Percentiles rank a stretch among this genome's conserved stretches.
phyloP scores from a whole-genome alignment of 1,284 basidiomycete species.

The Naganishia liquefaciens region DNA sequence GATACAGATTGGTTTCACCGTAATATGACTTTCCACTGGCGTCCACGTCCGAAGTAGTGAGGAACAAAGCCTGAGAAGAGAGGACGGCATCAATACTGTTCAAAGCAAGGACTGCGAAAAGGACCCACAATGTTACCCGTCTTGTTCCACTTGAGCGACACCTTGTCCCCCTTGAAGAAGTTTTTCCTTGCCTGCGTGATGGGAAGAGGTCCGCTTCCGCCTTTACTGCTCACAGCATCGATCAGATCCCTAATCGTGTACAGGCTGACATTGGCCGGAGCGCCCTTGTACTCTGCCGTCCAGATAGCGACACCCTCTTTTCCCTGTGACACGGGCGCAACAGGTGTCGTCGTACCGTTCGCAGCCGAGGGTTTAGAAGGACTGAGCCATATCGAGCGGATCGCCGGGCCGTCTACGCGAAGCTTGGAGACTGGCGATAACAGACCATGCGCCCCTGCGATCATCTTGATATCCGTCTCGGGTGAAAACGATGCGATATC shows the following conservation, averaged over 20 bases:
- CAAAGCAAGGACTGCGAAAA: not conserved
- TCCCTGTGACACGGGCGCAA: constrained; percentile 22
- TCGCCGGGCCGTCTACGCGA: constrained; percentile 45
- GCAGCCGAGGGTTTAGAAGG: constrained; percentile 16
- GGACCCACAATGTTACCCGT: constrained; percentile 64
- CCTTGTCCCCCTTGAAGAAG: constrained; percentile 94
- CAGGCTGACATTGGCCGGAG: constrained; percentile 86
- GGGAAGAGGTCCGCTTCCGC: constrained; percentile 42
- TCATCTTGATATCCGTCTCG: constrained; percentile 73
- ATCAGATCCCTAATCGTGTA: constrained; percentile 70
- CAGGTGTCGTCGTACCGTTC: constrained; percentile 6
- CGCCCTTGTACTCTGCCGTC: constrained; percentile 91
- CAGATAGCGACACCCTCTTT: constrained; percentile 70
- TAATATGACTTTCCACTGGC: constrained; percentile 97
- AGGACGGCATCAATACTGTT: constrained; percentile 13
- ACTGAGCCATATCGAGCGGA: constrained; percentile 49
- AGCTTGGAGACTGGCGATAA: constrained; percentile 27
- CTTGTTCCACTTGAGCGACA: constrained; percentile 94
- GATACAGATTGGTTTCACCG: constrained; percentile 92
- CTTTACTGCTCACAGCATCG: constrained; percentile 35
- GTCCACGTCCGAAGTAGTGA: constrained; percentile 95
- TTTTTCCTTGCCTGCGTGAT: constrained; percentile 65
- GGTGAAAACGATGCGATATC: constrained; percentile 70
- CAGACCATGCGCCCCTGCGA: constrained; percentile 69
- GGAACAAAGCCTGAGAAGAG: constrained; percentile 68